These are phyloP conservation scores for Zalerion maritima DNA, from an alignment of 495 filamentous ascomycete genomes.

Conservation along the genomic window DNA sequence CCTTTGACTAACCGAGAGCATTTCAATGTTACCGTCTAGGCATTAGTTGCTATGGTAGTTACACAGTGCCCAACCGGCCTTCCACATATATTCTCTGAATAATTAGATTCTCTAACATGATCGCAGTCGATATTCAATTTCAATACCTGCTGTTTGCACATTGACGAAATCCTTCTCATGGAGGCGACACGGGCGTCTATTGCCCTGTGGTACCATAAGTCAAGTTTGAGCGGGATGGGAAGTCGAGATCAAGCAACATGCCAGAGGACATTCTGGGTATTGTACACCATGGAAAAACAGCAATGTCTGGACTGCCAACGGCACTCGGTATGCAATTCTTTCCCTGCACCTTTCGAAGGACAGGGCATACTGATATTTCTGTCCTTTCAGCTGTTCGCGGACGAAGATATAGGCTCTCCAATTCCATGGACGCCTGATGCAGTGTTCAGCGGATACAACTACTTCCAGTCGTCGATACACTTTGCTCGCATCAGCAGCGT, in stretches of 20 bases:
- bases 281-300: conserved; percentile 16
- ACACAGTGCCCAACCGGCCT: no score
- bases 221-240: no score
- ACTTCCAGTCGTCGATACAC: conserved; percentile 12
- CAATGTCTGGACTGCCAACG: conserved; percentile 7
- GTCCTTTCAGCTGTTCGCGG: conserved; percentile 1
- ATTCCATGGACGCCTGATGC: conserved; percentile 13
- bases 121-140: conserved; percentile 15
- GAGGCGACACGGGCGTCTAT: conserved; percentile 16
- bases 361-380: neutral
- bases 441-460: conserved; percentile 12
- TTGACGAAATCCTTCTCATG: conserved; percentile 11
- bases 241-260: neutral
- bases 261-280: conserved; percentile 15
- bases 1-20: no score
- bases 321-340: conserved; percentile 10
- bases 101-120: conserved; percentile 1
- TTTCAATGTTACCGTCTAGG: no score
- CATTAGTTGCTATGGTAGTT: no score
- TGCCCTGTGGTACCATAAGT: conserved; percentile 9
- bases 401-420: conserved; percentile 14
- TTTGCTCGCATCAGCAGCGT: conserved; percentile 9
- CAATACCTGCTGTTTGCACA: conserved; percentile 15
- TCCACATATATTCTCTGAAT: no score
- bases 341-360: no score